phyloP scores from a whole-genome alignment of 441 rosid genomes.

The Aquilaria agallochum region DNA sequence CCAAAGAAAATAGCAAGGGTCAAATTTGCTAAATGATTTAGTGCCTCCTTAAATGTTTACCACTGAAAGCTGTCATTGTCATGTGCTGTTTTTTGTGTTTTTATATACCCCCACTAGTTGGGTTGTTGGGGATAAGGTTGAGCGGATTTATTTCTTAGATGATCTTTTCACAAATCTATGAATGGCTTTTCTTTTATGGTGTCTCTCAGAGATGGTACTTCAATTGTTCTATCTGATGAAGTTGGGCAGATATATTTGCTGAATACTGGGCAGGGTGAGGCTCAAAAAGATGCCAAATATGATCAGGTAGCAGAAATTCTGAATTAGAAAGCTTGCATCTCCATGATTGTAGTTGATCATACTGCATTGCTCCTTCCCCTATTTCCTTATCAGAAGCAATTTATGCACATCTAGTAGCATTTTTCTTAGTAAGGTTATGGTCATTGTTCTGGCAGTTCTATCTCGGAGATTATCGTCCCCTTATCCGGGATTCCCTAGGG shows the following conservation, averaged over 20 bases:
- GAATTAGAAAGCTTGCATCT: slow-evolving; percentile 10
- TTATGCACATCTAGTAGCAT: too few relatives aligned
- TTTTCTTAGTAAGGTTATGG: too few relatives aligned
- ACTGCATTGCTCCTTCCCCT: neutral
- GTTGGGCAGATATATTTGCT: slow-evolving; percentile 82
- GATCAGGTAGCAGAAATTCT: slow-evolving; percentile 56
- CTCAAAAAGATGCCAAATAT: slow-evolving; percentile 74
- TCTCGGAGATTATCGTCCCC: slow-evolving; percentile 88
- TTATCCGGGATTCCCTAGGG: slow-evolving; percentile 58
- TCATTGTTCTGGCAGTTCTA: slow-evolving; percentile 51
- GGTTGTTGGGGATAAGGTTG: too few relatives aligned
- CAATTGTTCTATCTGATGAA: slow-evolving; percentile 83
- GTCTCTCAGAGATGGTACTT: slow-evolving; percentile 69
- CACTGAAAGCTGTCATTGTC: too few relatives aligned
- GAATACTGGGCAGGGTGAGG: slow-evolving; percentile 84
- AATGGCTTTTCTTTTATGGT: slow-evolving; percentile 5
- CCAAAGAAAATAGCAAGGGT: too few relatives aligned
- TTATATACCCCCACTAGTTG: too few relatives aligned
- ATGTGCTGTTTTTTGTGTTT: too few relatives aligned
- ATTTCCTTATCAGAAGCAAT: neutral
- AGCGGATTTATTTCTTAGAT: too few relatives aligned
- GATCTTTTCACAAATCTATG: slow-evolving; percentile 7
- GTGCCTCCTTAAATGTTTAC: too few relatives aligned
- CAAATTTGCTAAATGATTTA: too few relatives aligned
- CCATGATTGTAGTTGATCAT: slow-evolving; percentile 8